A percentile compares a stretch with the other conserved stretches of the same genome.
phyloP scores from a whole-genome alignment of 2,329 filamentous ascomycete genomes.

The Epichloe gansuensis region DNA sequence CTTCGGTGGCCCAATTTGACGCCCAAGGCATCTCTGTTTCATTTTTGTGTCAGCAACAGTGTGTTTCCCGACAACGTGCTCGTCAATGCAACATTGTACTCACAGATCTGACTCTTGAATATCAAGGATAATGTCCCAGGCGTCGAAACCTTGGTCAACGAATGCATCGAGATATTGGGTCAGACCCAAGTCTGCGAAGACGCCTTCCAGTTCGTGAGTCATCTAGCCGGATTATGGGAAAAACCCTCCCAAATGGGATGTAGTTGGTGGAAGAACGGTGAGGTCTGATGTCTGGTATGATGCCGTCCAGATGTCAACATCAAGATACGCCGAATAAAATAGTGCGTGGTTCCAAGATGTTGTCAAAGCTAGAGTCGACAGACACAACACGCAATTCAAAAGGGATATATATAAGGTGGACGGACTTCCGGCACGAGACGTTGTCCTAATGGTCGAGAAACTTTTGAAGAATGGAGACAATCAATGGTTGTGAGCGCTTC shows the following conservation, averaged over 20 bases:
- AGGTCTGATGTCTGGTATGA: neutral
- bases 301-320: slow-evolving; percentile 7
- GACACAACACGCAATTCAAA: neutral
- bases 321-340: slow-evolving; percentile 1
- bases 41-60: slow-evolving; percentile 12
- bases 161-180: slow-evolving; percentile 63
- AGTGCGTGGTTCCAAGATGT: neutral
- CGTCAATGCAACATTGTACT: slow-evolving; percentile 18
- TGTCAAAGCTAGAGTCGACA: neutral
- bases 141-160: slow-evolving; percentile 69
- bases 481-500: neutral
- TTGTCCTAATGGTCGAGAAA: neutral
- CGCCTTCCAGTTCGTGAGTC: slow-evolving; percentile 47
- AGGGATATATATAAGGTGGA: neutral
- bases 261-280: neutral
- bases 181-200: slow-evolving; percentile 65
- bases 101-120: slow-evolving; percentile 77
- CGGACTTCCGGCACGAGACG: neutral
- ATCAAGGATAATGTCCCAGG: slow-evolving; percentile 71
- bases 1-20: slow-evolving; percentile 73
- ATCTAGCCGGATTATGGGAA: slow-evolving; percentile 19
- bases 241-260: neutral
- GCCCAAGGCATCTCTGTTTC: slow-evolving; percentile 50
- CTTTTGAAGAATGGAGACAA: neutral
- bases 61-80: neutral